Evolutionary conservation across 2,329 filamentous ascomycete genomes (phyloP), one percentile per base, ranked within the genome.

Genomic region (Emmonsiellopsis sp.): DNA sequence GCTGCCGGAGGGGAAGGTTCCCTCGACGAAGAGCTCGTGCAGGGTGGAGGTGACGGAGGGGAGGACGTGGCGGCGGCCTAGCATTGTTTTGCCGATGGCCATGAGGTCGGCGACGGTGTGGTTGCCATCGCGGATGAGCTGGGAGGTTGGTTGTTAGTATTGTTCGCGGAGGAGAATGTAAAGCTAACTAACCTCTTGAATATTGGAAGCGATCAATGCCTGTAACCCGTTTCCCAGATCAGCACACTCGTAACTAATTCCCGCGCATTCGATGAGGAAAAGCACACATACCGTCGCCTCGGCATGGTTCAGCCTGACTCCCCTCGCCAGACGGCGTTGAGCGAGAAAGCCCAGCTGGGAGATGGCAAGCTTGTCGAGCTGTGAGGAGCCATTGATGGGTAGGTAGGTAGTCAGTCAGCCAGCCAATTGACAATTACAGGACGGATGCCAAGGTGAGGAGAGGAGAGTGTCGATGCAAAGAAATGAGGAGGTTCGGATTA

Each of bases 331-430:
- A 56, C 92, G 83, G 59, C 86, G 81, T 75, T 97, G 92, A 52
- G 92, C 92, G 48, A 96, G 80, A 60, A 86, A 80, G 62, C 92
- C 92, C 57, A 95, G 77, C 72, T 96, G 89, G 52, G 90, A 88
- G 67, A 95, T 92, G 68, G 86, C 81, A 72, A 97, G 88, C 83
- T 97, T 97, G 78, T 97, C 92, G 66, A 97, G 80, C 92, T 97
- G 51, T 39, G 32, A 31, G 6, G 27, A 2, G 21, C 21, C 21
- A 55, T 13, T 36, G 43, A 39, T 7, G 9, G 11, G 34, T 49
- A 14, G 11, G 34, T 49, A 33, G 39, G 33, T 4, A 13, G 31
- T 33, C 13, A 32, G n/a, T 45, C 31, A 9, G 32, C 2, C 32
- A 10, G 9, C 1, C 9, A 39, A 39, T 39, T n/a, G 9, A 7